A percentile compares a stretch with the other conserved stretches of the same genome.
phyloP scores from a whole-genome alignment of 441 rosid species.

The Adansonia grandidieri region DNA sequence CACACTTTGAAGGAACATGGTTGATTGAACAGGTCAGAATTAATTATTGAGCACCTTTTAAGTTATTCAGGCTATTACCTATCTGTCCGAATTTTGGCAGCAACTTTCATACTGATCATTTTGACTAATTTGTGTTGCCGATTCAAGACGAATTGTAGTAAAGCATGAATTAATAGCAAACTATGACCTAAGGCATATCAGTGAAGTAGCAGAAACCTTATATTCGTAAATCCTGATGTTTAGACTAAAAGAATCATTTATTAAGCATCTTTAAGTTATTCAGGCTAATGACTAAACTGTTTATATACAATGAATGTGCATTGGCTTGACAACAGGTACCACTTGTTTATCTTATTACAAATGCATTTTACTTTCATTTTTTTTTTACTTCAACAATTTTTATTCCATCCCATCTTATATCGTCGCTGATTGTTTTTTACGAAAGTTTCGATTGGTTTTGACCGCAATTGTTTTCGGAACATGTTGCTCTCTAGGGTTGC shows the following conservation, averaged over 20 bases:
- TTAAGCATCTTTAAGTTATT: too few relatives aligned
- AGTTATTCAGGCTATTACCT: neutral
- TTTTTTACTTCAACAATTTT: neutral
- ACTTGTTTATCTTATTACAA: neutral
- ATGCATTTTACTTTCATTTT: neutral
- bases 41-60: neutral
- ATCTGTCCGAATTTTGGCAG: too few relatives aligned
- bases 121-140: too few relatives aligned
- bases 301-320: neutral
- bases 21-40: constrained; percentile 73
- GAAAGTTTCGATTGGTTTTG: neutral
- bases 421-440: neutral
- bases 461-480: neutral
- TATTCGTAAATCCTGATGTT: too few relatives aligned
- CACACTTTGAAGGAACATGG: constrained; percentile 85
- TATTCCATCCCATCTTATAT: neutral
- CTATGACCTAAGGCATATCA: too few relatives aligned
- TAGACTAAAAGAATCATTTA: too few relatives aligned
- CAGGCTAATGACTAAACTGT: neutral
- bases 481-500: neutral
- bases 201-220: too few relatives aligned
- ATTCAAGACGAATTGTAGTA: too few relatives aligned
- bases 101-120: too few relatives aligned
- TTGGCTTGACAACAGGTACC: neutral
- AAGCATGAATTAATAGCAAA: too few relatives aligned